Evolutionary conservation across 345 rosid species (phyloP), one percentile per base, ranked within the genome.

Genomic region (Lepidium africanum): DNA sequence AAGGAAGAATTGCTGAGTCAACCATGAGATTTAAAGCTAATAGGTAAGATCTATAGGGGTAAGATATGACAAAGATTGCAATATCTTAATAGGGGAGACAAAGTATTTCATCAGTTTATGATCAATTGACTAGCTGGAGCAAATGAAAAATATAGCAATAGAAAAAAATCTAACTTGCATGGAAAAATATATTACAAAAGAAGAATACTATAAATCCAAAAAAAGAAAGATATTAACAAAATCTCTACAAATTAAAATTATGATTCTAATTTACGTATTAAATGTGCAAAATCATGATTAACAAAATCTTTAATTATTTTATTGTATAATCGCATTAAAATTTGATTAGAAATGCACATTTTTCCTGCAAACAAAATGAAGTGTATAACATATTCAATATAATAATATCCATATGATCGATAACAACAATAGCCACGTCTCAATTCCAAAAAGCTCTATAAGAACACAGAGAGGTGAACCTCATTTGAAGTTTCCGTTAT

Each of bases 341-440:
- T 32, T 10, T 3, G 58, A 37, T 32, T 3, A 17, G 5, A 61
- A 58, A 13, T 17, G 5, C 17, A 10, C 11, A 2, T 52, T 35
- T 71, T 27, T 3, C 15, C 13, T 63, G 42, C 13, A 55, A 55
- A 55, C 36, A 72, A 63, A 55, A 46, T 32, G 41, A 68, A 42
- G 51, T 71, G 32, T 36, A 63, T 45, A 37, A 45, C 43, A 54
- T 37, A 27, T 63, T 2, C 51, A 56, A 16, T 39, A 58, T 30
- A 30, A 6, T 37, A 25, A 6, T 36, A 53, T 53, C 25, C 16
- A 63, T 62, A 53, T 62, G 14, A 19, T 43, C 46, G 49, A 63
- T 45, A 38, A 64, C 49, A 56, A 64, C 76, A 57, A 57, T n/a
- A 39, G 65, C 63, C 35, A 71, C 41, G 48, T 62, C 69, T 71